These are phyloP conservation scores for Coffea canephora DNA, from an alignment of 257 asterid genomes.

Conservation along the genomic window DNA sequence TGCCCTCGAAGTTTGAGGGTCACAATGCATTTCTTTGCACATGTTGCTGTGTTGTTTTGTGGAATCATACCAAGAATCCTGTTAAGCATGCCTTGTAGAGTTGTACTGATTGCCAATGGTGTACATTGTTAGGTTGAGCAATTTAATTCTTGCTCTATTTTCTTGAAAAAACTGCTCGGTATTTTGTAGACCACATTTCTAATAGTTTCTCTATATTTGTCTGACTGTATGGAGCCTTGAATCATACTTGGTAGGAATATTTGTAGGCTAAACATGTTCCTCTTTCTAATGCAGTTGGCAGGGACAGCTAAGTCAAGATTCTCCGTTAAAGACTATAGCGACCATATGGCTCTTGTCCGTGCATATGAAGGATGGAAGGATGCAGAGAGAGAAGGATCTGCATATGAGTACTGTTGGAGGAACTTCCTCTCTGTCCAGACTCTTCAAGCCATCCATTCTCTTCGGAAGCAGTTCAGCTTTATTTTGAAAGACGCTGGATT, in stretches of 20 bases:
- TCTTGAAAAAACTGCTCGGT: not conserved
- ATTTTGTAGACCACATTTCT: not conserved
- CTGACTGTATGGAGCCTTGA: too few species aligned
- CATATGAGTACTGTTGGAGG: conserved; percentile 95
- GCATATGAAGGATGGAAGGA: conserved; percentile 99
- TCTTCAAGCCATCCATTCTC: conserved; percentile 95
- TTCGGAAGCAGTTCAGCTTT: conserved; percentile 85
- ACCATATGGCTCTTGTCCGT: conserved; percentile 99
- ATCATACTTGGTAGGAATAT: not conserved
- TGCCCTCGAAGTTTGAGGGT: not conserved
- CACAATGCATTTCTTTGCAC: not conserved
- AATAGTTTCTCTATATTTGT: not conserved
- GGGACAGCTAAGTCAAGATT: conserved; percentile 94
- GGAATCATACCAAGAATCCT: not conserved
- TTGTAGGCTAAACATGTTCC: not conserved
- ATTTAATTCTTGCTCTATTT: not conserved
- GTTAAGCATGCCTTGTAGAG: not conserved
- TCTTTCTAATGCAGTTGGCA: conserved; percentile 59
- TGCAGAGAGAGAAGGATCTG: conserved; percentile 98
- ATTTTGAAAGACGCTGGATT: conserved; percentile 86
- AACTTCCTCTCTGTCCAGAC: conserved; percentile 94
- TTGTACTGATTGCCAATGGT: not conserved
- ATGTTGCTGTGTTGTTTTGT: not conserved
- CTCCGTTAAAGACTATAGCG: conserved; percentile 98
- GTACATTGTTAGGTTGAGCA: not conserved